phyloP scores from a whole-genome alignment of 345 rosid species.

The Dovyalis caffra region DNA sequence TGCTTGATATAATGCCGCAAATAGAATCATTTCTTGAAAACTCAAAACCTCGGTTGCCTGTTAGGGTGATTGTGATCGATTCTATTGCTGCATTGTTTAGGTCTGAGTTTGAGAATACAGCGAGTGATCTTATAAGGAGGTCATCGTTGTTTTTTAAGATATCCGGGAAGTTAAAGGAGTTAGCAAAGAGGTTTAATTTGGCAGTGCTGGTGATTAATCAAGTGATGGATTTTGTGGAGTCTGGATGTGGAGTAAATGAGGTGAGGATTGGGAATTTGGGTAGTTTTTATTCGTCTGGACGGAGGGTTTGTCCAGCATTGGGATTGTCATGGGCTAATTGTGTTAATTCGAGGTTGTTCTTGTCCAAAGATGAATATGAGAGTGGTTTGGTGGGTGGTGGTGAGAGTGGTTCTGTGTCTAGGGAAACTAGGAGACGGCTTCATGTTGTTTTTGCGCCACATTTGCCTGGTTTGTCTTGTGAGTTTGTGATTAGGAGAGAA shows the following conservation, averaged over 20 bases:
- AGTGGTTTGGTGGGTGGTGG: constrained; percentile 16
- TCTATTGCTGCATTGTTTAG: constrained; percentile 85
- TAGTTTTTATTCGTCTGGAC: constrained; percentile 58
- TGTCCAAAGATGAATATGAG: constrained; percentile 50
- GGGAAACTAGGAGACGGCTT: constrained; percentile 44
- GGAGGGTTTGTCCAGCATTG: constrained; percentile 69
- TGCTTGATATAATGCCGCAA: constrained; percentile 73
- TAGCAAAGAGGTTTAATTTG: constrained; percentile 61
- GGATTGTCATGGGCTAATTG: constrained; percentile 87
- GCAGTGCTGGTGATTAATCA: constrained; percentile 84
- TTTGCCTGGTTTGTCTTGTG: constrained; percentile 59
- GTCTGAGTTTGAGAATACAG: constrained; percentile 78
- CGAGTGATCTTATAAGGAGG: constrained; percentile 60
- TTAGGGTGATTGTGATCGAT: constrained; percentile 75
- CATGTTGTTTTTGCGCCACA: constrained; percentile 73
- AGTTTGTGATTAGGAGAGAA: constrained; percentile 53
- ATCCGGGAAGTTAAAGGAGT: constrained; percentile 59
- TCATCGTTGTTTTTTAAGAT: constrained; percentile 73
- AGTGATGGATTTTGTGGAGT: constrained; percentile 67
- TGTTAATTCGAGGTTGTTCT: constrained; percentile 76
- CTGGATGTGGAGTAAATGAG: constrained; percentile 59
- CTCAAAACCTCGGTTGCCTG: constrained; percentile 44
- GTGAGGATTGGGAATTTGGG: constrained; percentile 67
- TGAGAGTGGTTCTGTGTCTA: constrained; percentile 19
- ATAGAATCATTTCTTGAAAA: constrained; percentile 44